Percentiles rank a stretch among this genome's conserved stretches.
Evolutionary conservation across 2,329 filamentous ascomycete species (phyloP).

Genomic region (Colletotrichum acutatum): DNA sequence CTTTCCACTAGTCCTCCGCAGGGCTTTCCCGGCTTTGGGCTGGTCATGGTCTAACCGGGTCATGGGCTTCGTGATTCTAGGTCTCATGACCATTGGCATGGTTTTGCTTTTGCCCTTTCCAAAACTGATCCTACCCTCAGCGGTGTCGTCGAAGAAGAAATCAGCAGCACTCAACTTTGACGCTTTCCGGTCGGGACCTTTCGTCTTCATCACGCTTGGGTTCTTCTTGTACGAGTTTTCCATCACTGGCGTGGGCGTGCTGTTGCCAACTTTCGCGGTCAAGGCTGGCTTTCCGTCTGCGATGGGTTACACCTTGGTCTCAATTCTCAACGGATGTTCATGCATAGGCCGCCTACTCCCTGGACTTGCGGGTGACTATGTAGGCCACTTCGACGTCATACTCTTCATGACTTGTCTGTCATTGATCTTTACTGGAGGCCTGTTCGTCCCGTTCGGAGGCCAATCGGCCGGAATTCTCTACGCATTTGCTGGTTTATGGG

Average conservation of each 20-base stretch:
- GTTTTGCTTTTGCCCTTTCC: constrained; percentile 46
- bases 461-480: constrained; percentile 52
- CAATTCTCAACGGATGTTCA: constrained; percentile 54
- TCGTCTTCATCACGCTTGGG: constrained; percentile 52
- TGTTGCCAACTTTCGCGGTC: constrained; percentile 58
- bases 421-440: constrained; percentile 49
- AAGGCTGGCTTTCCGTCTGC: constrained; percentile 46
- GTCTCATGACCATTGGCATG: constrained; percentile 41
- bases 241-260: constrained; percentile 57
- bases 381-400: background rate
- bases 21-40: constrained; percentile 41
- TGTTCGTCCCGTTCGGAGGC: constrained; percentile 58
- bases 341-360: background rate
- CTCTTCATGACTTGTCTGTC: constrained; percentile 37
- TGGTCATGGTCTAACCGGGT: constrained; percentile 47
- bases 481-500: constrained; percentile 56
- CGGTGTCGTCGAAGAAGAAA: constrained; percentile 7
- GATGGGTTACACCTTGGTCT: constrained; percentile 55
- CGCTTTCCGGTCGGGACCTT: constrained; percentile 52
- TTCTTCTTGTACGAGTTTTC: constrained; percentile 60
- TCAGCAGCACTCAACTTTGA: constrained; percentile 49
- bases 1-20: constrained; percentile 47
- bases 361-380: background rate
- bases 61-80: constrained; percentile 37
- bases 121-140: constrained; percentile 31